These are phyloP conservation scores for Alliaria petiolata DNA, from an alignment of 345 rosid species.

Conservation along the genomic window DNA sequence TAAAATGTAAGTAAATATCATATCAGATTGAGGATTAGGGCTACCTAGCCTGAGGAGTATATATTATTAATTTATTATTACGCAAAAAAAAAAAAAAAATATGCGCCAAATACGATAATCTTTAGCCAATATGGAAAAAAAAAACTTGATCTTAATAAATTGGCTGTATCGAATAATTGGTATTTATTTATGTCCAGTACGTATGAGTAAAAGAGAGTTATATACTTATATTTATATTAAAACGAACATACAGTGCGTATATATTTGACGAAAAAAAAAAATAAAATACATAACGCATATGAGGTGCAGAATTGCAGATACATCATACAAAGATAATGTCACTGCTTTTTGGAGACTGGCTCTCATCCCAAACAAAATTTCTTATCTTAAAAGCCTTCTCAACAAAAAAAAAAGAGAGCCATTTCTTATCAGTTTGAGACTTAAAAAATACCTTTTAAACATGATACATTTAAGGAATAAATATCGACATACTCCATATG, in stretches of 20 bases:
- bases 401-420: neutral
- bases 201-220: neutral
- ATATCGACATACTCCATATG: too few relatives aligned
- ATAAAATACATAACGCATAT: constrained; percentile 9
- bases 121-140: constrained; percentile 17
- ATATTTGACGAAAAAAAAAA: neutral
- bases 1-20: neutral
- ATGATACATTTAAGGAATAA: neutral
- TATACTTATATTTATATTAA: constrained; percentile 1
- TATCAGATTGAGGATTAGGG: constrained; percentile 14
- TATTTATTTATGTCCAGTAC: neutral
- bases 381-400: constrained; percentile 15
- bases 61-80: neutral
- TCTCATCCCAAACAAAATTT: constrained; percentile 34
- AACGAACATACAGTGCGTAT: neutral
- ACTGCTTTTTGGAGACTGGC: constrained; percentile 34
- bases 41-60: neutral
- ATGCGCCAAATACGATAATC: constrained; percentile 10
- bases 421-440: constrained; percentile 2
- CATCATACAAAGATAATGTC: constrained; percentile 32
- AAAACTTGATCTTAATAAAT: constrained; percentile 2
- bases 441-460: neutral
- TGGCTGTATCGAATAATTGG: neutral
- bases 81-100: neutral
- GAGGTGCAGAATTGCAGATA: constrained; percentile 33